A percentile compares a stretch with the other conserved stretches of the same genome.
Conservation (phyloP, 257 asterid genomes). For the Vinca minor region DNA sequence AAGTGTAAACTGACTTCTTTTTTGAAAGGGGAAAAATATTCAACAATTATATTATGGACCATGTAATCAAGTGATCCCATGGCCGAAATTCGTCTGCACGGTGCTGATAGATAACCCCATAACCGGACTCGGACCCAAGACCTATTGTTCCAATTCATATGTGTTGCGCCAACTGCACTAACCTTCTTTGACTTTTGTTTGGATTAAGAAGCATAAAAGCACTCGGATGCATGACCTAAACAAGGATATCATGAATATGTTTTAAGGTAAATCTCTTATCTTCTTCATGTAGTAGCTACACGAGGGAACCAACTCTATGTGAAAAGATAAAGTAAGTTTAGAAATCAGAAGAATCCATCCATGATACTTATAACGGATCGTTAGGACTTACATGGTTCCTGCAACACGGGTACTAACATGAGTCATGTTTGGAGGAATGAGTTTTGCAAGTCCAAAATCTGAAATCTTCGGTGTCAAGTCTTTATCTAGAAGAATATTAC, state of each 20-base stretch:
- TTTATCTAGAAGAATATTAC: slow-evolving; percentile 84
- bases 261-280: background rate
- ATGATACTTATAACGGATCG: background rate
- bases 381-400: slow-evolving; percentile 75
- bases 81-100: too few relatives aligned
- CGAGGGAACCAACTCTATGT: background rate
- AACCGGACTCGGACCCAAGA: too few relatives aligned
- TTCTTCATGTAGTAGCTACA: background rate
- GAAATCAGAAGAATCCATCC: background rate
- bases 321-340: too few relatives aligned
- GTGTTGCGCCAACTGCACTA: too few relatives aligned
- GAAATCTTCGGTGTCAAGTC: slow-evolving; percentile 82
- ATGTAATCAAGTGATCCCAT: too few relatives aligned
- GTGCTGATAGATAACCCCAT: too few relatives aligned
- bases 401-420: slow-evolving; percentile 97
- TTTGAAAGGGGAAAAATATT: background rate
- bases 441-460: slow-evolving; percentile 95
- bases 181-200: too few relatives aligned
- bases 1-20: background rate
- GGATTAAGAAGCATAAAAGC: background rate
- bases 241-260: background rate
- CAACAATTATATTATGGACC: background rate
- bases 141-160: too few relatives aligned
- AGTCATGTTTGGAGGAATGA: slow-evolving; percentile 71
- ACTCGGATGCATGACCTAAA: background rate